Conservation (phyloP, 805 yeast genomes). For the Kluyveromyces nonfermentans region DNA sequence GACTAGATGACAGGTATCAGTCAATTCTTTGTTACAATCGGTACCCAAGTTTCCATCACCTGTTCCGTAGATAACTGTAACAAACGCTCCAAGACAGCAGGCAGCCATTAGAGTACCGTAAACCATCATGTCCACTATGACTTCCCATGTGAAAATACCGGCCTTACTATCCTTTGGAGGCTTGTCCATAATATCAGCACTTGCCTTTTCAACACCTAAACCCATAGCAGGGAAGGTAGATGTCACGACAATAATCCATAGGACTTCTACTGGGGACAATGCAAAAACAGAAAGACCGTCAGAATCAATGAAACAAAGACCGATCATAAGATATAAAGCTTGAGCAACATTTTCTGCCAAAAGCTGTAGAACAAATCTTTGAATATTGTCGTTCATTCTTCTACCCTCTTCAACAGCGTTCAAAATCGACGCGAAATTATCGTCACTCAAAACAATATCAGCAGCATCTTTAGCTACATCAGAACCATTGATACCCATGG, state of each 20-base stretch:
- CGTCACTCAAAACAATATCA: conserved; percentile 94
- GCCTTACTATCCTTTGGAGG: conserved; percentile 88
- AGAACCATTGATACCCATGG: conserved; percentile 90
- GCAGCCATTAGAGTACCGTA: conserved; percentile 71
- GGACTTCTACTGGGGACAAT: conserved; percentile 91
- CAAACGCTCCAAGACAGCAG: conserved; percentile 58
- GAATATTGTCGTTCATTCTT: conserved; percentile 91
- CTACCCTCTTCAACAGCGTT: conserved; percentile 95
- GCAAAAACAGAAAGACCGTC: conserved; percentile 75
- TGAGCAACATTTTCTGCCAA: conserved; percentile 94
- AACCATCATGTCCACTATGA: conserved; percentile 57
- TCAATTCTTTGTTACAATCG: conserved; percentile 47
- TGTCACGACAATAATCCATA: conserved; percentile 95
- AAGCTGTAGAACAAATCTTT: conserved; percentile 85
- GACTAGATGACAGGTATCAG: conserved; percentile 46
- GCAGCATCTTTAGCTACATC: conserved; percentile 98
- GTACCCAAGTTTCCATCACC: conserved; percentile 59
- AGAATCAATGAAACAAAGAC: conserved; percentile 70
- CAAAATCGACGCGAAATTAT: conserved; percentile 87
- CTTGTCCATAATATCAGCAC: conserved; percentile 85
- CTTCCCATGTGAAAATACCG: conserved; percentile 63
- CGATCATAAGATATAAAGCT: conserved; percentile 71
- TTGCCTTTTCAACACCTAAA: conserved; percentile 93
- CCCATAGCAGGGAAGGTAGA: conserved; percentile 99
- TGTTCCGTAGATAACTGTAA: conserved; percentile 54